phyloP scores from a whole-genome alignment of 768 basidiomycete genomes.

The Macrolepiota albuminosa region DNA sequence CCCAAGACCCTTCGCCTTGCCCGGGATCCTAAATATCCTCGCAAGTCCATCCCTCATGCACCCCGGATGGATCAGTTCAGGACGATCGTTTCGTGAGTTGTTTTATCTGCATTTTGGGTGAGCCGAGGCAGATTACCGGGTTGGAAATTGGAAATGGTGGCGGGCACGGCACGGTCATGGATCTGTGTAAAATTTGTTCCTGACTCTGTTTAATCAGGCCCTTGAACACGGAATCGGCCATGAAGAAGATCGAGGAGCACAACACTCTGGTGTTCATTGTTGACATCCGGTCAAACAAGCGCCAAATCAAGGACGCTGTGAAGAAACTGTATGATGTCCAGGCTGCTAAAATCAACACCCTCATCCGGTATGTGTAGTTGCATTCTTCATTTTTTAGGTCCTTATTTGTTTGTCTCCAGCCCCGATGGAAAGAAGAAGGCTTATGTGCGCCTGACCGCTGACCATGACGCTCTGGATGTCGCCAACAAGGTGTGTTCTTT shows the following conservation, averaged over 20 bases:
- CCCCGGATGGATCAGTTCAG: slow-evolving; percentile 97
- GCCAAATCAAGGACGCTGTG: slow-evolving; percentile 98
- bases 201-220: slow-evolving; percentile 40
- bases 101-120: neutral
- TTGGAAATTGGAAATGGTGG: neutral
- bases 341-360: slow-evolving; percentile 94
- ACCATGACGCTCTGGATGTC: slow-evolving; percentile 94
- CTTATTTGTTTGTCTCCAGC: slow-evolving; percentile 30
- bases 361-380: slow-evolving; percentile 72
- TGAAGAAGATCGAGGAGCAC: slow-evolving; percentile 99
- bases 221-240: slow-evolving; percentile 92
- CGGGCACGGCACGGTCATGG: neutral
- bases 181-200: neutral
- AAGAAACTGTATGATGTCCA: slow-evolving; percentile 99
- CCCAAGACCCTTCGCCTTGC: slow-evolving; percentile 88
- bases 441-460: slow-evolving; percentile 91
- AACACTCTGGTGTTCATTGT: slow-evolving; percentile 99
- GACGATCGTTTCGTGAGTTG: slow-evolving; percentile 81
- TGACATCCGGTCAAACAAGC: slow-evolving; percentile 93
- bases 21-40: slow-evolving; percentile 90
- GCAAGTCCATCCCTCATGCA: slow-evolving; percentile 88
- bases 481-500: slow-evolving; percentile 82
- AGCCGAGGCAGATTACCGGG: too few relatives aligned
- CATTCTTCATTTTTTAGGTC: neutral
- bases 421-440: slow-evolving; percentile 99